phyloP scores from a whole-genome alignment of 495 filamentous ascomycete species.

The Corynascus novoguineensis region DNA sequence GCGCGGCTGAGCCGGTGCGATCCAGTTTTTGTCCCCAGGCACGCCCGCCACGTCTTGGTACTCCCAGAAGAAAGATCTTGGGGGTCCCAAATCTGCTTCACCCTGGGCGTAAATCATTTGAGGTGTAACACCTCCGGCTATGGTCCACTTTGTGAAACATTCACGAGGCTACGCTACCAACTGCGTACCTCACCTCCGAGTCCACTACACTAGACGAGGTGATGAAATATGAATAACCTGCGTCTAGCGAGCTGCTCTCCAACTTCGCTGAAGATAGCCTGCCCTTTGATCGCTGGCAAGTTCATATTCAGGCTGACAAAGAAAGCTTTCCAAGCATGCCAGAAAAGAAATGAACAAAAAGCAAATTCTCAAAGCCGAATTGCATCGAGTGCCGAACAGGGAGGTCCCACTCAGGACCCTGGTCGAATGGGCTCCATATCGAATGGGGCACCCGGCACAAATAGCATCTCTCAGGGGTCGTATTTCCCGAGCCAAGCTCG shows the following conservation, averaged over 20 bases:
- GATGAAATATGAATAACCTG: background rate
- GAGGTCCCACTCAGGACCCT: background rate
- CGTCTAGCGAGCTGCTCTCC: background rate
- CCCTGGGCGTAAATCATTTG: background rate
- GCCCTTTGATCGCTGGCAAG: too few relatives aligned
- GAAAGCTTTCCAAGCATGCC: background rate
- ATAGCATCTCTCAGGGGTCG: slow-evolving; percentile 10
- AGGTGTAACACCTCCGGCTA: background rate
- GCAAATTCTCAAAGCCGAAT: slow-evolving; percentile 15
- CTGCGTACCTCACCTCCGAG: too few relatives aligned
- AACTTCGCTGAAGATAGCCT: background rate
- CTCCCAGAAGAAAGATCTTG: background rate
- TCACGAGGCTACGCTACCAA: too few relatives aligned
- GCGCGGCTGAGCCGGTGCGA: background rate
- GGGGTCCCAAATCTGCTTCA: background rate
- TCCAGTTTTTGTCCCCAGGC: background rate
- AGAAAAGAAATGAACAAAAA: slow-evolving; percentile 14
- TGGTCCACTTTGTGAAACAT: too few relatives aligned
- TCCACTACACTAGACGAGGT: background rate
- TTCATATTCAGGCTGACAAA: background rate
- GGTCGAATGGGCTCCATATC: slow-evolving; percentile 12
- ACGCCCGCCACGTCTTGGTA: background rate
- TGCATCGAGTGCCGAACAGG: slow-evolving; percentile 8
- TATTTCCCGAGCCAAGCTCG: slow-evolving; percentile 16
- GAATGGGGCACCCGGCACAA: background rate